Evolutionary conservation across 352 stramenopile species (phyloP), one percentile per base, ranked within the genome.

Genomic region (Hyaloperonospora brassicae): DNA sequence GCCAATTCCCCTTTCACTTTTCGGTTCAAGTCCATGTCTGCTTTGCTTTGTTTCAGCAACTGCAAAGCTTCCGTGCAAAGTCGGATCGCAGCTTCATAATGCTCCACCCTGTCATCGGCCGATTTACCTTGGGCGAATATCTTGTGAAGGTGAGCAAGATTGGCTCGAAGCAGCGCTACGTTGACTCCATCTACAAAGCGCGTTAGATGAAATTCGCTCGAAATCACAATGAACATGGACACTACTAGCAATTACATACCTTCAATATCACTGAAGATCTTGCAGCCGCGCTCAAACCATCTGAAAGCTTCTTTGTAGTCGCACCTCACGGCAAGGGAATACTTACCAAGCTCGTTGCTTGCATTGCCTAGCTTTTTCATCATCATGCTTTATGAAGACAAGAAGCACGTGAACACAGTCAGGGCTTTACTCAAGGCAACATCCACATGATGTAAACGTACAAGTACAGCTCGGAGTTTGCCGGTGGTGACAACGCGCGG

Each of bases 281-380:
- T 73, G 53, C 80, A 87, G 6, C 83, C 80, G 14, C 80, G 76
- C 50, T 89, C 64, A 59, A 93, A 93, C 83, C 83, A 93, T 12
- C 55, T 52, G 40, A 87, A 93, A 0, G 83, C 80, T 52, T 73
- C 58, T 17, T 73, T 56, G 38, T 85, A 76, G 42, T 85, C 48
- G 14, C 51, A 68, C 0, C 73, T 74, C 0, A 23, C 36, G 1
- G 61, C 70, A 9, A 89, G 55, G 22, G 70, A 89, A 54, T 81
- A 80, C 45, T 93, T 93, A 17, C 80, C 83, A 1, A 88, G 56
- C 54, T 93, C 83, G 51, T 93, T 93, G 36, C 79, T 87, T 1
- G 80, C 73, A 30, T 93, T 93, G n/a, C 83, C 83, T 0, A 93
- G 61, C 43, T 93, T 93, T 56, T 91, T 93, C 79, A 93, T 89